Evolutionary conservation across 2,329 filamentous ascomycete genomes (phyloP).

Genomic region (Cyclaneusma minus): DNA sequence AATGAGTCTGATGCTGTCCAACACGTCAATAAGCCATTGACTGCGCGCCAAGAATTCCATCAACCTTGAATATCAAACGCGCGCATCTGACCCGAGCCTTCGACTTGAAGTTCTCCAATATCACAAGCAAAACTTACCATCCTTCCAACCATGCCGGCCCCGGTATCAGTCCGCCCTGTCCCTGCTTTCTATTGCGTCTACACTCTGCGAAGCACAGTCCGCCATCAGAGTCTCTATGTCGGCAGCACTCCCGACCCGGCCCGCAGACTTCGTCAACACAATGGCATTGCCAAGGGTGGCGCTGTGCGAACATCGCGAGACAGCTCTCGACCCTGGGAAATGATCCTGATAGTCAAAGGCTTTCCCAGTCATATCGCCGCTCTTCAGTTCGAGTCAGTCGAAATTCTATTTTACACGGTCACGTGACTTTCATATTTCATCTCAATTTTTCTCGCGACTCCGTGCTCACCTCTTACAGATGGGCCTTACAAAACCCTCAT

Average conservation of each 20-base stretch:
- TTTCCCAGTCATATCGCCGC: constrained; percentile 81
- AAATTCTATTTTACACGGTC: not conserved
- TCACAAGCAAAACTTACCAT: too few species aligned
- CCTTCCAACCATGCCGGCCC: too few species aligned
- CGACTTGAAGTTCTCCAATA: too few species aligned
- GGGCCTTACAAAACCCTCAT: constrained; percentile 83
- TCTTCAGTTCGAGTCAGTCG: constrained; percentile 76
- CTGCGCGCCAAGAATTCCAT: too few species aligned
- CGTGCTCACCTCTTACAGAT: constrained; percentile 33
- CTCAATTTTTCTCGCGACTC: constrained; percentile 1
- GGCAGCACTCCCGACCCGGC: constrained; percentile 84
- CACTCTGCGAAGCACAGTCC: constrained; percentile 68
- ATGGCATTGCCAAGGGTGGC: constrained; percentile 69
- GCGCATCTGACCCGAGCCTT: too few species aligned
- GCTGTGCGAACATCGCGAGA: constrained; percentile 58
- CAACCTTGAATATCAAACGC: too few species aligned
- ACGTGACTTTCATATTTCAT: not conserved
- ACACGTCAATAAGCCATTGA: too few species aligned
- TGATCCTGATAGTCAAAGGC: constrained; percentile 71
- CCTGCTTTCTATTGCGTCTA: constrained; percentile 91
- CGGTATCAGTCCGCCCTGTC: constrained; percentile 48
- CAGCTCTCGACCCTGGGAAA: constrained; percentile 73
- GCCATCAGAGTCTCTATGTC: constrained; percentile 59
- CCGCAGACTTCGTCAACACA: constrained; percentile 78
- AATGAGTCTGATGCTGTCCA: too few species aligned